A percentile compares a stretch with the other conserved stretches of the same genome.
These are phyloP conservation scores for Pseudoturritis turrita DNA, from an alignment of 345 rosid species.

Conservation along the genomic window DNA sequence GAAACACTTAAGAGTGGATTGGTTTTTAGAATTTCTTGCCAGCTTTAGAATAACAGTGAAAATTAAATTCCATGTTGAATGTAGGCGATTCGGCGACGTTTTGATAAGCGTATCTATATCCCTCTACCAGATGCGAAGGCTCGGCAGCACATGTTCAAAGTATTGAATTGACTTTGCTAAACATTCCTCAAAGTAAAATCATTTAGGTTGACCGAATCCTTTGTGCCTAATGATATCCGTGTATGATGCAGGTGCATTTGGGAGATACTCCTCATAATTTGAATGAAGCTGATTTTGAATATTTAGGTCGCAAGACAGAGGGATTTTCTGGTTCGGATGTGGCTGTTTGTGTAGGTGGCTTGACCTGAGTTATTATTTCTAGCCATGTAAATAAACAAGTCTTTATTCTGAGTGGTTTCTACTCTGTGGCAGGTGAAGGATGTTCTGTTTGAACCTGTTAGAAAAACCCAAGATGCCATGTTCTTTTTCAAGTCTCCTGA, in stretches of 20 bases:
- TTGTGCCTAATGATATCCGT: neutral
- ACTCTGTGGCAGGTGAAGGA: constrained; percentile 64
- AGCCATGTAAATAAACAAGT: neutral
- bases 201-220: neutral
- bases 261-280: constrained; percentile 93
- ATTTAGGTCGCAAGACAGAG: constrained; percentile 64
- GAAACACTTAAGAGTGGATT: neutral
- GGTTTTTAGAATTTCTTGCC: neutral
- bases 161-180: constrained; percentile 17
- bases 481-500: constrained; percentile 50
- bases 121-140: constrained; percentile 92
- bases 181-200: neutral
- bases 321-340: constrained; percentile 96
- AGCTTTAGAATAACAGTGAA: neutral
- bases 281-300: constrained; percentile 75
- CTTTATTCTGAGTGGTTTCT: constrained; percentile 1
- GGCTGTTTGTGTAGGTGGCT: constrained; percentile 75
- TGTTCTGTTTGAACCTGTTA: constrained; percentile 89
- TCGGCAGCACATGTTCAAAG: constrained; percentile 89
- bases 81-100: constrained; percentile 85
- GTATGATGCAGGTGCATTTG: constrained; percentile 62
- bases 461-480: constrained; percentile 90
- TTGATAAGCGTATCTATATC: constrained; percentile 92
- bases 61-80: constrained; percentile 22
- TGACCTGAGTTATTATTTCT: neutral